Percentiles rank a stretch among this genome's conserved stretches.
Evolutionary conservation across 371 early-diverging fungal species (phyloP).

Genomic region (Apophysomyces ossiformis): DNA sequence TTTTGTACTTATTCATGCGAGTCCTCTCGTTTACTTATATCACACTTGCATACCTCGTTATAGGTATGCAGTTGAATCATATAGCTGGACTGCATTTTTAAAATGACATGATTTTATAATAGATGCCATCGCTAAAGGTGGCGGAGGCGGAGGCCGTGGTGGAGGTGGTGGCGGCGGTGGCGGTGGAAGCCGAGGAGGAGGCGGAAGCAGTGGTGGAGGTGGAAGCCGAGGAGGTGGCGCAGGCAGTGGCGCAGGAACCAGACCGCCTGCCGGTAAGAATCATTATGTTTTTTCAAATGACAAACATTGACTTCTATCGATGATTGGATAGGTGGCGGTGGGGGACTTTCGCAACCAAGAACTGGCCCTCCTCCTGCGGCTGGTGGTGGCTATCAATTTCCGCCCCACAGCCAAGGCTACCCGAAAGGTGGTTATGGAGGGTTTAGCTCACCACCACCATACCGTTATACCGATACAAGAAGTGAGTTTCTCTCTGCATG

Average conservation of each 20-base stretch:
- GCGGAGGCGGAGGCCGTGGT: slow-evolving; percentile 28
- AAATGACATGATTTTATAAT: not conserved
- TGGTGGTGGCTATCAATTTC: slow-evolving; percentile 27
- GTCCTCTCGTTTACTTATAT: not conserved
- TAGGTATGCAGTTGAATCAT: not conserved
- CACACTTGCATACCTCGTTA: slow-evolving; percentile 3
- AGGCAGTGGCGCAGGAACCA: slow-evolving; percentile 16
- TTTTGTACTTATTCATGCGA: no score
- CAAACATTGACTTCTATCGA: not conserved
- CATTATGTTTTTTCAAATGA: not conserved
- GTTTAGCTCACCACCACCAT: slow-evolving; percentile 24
- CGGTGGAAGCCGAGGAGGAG: slow-evolving; percentile 15
- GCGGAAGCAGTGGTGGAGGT: slow-evolving; percentile 22
- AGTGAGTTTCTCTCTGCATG: slow-evolving; percentile 18
- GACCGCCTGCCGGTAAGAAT: slow-evolving; percentile 16
- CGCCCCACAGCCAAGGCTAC: slow-evolving; percentile 22
- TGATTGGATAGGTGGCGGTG: not conserved
- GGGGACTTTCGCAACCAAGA: slow-evolving; percentile 16
- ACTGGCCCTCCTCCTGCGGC: slow-evolving; percentile 23
- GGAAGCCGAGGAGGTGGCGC: slow-evolving; percentile 23
- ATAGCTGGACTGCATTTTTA: not conserved
- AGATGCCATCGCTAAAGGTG: slow-evolving; percentile 26
- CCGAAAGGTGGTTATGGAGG: slow-evolving; percentile 46
- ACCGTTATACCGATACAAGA: slow-evolving; percentile 30
- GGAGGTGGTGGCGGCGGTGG: slow-evolving; percentile 22